Conservation (phyloP, 2,329 filamentous ascomycete species). For the Calonectria multiphialidica region DNA sequence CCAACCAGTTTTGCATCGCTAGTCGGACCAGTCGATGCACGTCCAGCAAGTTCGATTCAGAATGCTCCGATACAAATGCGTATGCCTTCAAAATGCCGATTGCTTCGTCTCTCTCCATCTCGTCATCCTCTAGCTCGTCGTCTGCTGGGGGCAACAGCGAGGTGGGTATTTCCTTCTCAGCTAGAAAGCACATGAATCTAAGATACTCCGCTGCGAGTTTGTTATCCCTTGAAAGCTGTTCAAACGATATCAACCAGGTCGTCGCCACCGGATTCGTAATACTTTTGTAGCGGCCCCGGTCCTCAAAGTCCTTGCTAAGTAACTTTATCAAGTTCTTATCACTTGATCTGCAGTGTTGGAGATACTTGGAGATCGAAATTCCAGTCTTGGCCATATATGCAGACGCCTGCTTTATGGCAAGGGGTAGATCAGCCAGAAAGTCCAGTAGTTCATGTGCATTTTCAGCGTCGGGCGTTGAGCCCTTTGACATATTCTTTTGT, state of each 20-base stretch:
- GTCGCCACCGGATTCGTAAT: slow-evolving; percentile 45
- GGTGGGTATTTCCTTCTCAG: slow-evolving; percentile 47
- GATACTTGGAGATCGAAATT: slow-evolving; percentile 40
- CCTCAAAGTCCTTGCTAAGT: slow-evolving; percentile 47
- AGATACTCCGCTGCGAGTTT: slow-evolving; percentile 44
- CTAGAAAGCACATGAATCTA: slow-evolving; percentile 45
- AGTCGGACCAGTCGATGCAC: slow-evolving; percentile 48
- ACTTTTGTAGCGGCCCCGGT: slow-evolving; percentile 42
- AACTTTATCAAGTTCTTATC: slow-evolving; percentile 36
- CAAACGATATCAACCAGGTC: slow-evolving; percentile 51
- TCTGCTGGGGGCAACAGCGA: too few species aligned
- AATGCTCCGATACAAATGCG: slow-evolving; percentile 47
- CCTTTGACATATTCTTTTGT: slow-evolving; percentile 22
- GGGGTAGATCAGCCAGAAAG: slow-evolving; percentile 45
- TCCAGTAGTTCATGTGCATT: slow-evolving; percentile 42
- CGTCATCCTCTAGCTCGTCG: slow-evolving; percentile 18
- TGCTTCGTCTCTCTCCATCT: slow-evolving; percentile 35
- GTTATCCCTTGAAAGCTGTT: slow-evolving; percentile 40
- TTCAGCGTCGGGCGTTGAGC: slow-evolving; percentile 33
- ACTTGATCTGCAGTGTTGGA: slow-evolving; percentile 38
- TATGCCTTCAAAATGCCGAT: slow-evolving; percentile 45
- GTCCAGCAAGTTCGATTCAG: too few species aligned
- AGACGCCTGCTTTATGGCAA: slow-evolving; percentile 52
- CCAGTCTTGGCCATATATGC: slow-evolving; percentile 50
- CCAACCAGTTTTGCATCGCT: slow-evolving; percentile 46